Conservation (phyloP, 2,329 filamentous ascomycete genomes). For the Pyricularia sp. region DNA sequence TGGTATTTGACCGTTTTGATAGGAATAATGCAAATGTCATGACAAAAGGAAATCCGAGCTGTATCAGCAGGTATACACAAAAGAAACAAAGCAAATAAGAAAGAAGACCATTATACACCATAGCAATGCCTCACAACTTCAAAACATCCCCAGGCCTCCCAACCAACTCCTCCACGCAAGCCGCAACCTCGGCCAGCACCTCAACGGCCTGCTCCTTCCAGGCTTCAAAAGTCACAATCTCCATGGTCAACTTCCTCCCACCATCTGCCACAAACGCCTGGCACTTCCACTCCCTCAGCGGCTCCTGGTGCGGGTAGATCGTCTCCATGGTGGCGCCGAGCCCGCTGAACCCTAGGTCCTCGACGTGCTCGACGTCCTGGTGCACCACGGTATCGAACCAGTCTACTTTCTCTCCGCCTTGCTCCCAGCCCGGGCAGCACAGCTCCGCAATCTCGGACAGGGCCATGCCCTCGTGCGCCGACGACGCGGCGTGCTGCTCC, state of each 20-base stretch:
- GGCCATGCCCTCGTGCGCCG: conserved; percentile 44
- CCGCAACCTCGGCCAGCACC: conserved; percentile 39
- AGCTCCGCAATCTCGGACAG: conserved; percentile 38
- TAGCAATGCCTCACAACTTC: background rate
- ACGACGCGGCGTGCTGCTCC: conserved; percentile 46
- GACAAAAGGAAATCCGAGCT: background rate
- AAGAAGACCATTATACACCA: background rate
- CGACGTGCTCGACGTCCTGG: conserved; percentile 53
- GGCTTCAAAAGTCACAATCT: conserved; percentile 50
- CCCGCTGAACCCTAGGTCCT: conserved; percentile 33
- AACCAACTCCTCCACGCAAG: conserved; percentile 29
- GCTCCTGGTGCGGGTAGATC: conserved; percentile 47
- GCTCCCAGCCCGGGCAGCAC: conserved; percentile 27
- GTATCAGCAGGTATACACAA: background rate
- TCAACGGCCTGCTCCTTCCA: conserved; percentile 42
- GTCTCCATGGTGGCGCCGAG: conserved; percentile 39
- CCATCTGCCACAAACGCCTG: conserved; percentile 47
- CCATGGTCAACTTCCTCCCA: conserved; percentile 41
- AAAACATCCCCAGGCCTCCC: conserved; percentile 18
- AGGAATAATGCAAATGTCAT: background rate
- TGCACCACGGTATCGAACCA: conserved; percentile 50
- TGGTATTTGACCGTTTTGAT: background rate
- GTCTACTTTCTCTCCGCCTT: conserved; percentile 16
- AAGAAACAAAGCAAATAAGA: background rate
- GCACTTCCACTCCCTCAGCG: conserved; percentile 48